Evolutionary conservation across 208 protist species (phyloP).

Genomic region (Acanthamoeba castellanii): DNA sequence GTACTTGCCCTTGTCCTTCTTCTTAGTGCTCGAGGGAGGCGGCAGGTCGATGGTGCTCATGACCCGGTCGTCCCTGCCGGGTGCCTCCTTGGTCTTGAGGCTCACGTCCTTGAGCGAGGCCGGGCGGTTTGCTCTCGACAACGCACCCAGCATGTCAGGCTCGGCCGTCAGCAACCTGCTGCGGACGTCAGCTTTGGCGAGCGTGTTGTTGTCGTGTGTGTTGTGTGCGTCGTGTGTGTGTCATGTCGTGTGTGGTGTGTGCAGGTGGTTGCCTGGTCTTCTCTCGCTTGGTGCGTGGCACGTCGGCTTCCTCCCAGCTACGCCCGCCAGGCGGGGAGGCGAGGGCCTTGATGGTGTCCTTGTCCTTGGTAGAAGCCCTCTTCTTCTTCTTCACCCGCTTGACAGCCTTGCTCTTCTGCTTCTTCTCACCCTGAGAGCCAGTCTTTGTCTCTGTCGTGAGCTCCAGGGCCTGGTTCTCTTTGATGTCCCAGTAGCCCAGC

Average conservation of each 20-base stretch:
- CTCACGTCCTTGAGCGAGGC: slow-evolving; percentile 16
- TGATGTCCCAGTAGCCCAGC: slow-evolving; percentile 8
- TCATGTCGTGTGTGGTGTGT: too few relatives aligned
- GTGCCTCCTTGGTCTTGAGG: background rate
- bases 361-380: background rate
- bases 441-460: background rate
- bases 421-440: background rate
- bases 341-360: background rate
- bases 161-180: background rate
- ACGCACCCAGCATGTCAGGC: background rate
- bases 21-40: too few relatives aligned
- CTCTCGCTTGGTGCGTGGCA: background rate
- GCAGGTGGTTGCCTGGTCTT: too few relatives aligned
- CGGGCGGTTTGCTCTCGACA: background rate
- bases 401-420: background rate
- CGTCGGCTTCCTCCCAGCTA: slow-evolving; percentile 27
- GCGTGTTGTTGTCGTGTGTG: too few relatives aligned
- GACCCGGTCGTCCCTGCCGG: background rate
- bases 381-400: slow-evolving; percentile 46
- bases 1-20: too few relatives aligned
- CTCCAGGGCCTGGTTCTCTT: background rate
- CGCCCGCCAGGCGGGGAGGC: background rate
- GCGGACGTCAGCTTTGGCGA: background rate
- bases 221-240: too few relatives aligned
- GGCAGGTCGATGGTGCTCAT: background rate